Conservation (phyloP, 139 green algal species). For the Trebouxia sp. region DNA sequence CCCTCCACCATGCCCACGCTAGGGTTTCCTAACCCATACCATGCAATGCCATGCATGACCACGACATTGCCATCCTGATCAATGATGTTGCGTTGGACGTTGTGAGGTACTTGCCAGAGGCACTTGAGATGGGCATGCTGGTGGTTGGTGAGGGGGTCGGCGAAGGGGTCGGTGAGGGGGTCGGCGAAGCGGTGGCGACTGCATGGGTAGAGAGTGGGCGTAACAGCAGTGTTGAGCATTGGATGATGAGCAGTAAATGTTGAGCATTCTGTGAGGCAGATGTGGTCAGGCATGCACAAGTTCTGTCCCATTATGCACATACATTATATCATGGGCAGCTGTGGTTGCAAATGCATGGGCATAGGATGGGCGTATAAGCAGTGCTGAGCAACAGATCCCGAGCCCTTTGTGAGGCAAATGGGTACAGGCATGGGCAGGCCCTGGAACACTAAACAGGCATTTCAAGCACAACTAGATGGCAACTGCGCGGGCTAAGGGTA, state of each 20-base stretch:
- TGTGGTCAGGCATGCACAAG: too few relatives aligned
- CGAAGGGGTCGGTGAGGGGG: not conserved
- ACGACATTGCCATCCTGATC: slow-evolving; percentile 10
- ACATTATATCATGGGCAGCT: too few relatives aligned
- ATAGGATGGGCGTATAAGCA: not conserved
- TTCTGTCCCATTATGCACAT: too few relatives aligned
- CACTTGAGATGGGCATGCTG: not conserved
- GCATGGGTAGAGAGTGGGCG: not conserved
- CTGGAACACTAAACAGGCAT: too few relatives aligned
- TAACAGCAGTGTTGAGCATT: not conserved
- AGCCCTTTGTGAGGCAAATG: too few relatives aligned
- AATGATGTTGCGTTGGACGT: not conserved
- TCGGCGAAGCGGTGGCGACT: not conserved
- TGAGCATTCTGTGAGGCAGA: not conserved
- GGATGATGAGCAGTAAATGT: not conserved
- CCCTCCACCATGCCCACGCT: not conserved
- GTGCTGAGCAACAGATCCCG: too few relatives aligned
- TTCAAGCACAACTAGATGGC: too few relatives aligned
- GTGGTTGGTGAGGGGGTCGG: too few relatives aligned
- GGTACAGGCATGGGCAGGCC: not conserved
- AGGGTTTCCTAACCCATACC: slow-evolving; percentile 2
- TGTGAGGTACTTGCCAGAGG: slow-evolving; percentile 16
- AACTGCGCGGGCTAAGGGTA: too few relatives aligned
- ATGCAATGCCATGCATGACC: slow-evolving; percentile 24
- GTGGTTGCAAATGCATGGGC: not conserved